Evolutionary conservation across 306 rosid genomes (phyloP).

Genomic region (Albizia julibrissin): DNA sequence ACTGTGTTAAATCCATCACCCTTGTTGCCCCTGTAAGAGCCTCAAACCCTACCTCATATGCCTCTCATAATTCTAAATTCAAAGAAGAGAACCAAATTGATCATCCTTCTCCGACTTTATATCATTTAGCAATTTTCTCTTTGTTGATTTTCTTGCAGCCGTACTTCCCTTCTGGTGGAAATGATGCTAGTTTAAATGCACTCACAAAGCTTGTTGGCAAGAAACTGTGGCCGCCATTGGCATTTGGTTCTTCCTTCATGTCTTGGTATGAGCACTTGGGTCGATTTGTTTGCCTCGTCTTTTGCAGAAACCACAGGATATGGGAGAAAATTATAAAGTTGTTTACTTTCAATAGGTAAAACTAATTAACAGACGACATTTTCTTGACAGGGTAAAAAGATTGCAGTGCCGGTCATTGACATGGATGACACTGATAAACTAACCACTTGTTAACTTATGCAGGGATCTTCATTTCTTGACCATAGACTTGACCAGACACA

Average conservation of each 20-base stretch:
- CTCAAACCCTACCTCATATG: background rate
- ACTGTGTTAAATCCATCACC: conserved; percentile 63
- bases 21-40: conserved; percentile 86
- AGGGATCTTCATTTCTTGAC: conserved; percentile 51
- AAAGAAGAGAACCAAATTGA: conserved; percentile 12
- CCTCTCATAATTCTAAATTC: background rate
- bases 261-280: conserved; percentile 76
- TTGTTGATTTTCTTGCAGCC: conserved; percentile 55
- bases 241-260: conserved; percentile 58
- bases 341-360: conserved; percentile 57
- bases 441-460: background rate
- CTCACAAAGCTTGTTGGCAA: conserved; percentile 44
- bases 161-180: conserved; percentile 50
- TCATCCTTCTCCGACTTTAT: background rate
- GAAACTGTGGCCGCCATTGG: conserved; percentile 63
- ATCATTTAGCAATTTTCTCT: background rate
- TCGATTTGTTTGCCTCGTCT: conserved; percentile 64
- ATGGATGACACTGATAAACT: background rate
- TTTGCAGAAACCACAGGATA: conserved; percentile 73
- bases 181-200: conserved; percentile 46
- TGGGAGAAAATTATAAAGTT: conserved; percentile 65
- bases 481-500: conserved; percentile 68
- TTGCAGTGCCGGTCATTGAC: background rate
- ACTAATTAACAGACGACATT: background rate
- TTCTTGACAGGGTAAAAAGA: background rate